phyloP scores from a whole-genome alignment of 1,139 yeast species.

The Magnusiomyces paraingens region DNA sequence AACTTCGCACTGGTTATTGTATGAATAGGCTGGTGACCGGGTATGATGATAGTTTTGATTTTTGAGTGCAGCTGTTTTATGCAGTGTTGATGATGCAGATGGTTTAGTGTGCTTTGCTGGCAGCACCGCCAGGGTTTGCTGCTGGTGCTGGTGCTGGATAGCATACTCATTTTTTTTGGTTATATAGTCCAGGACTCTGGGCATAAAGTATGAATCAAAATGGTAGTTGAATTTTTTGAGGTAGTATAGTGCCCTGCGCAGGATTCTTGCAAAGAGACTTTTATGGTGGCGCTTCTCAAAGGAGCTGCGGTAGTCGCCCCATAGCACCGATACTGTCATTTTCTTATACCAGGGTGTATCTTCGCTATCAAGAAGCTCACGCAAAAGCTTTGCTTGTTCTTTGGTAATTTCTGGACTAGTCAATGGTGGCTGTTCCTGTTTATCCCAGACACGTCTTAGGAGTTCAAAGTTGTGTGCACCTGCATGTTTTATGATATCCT shows the following conservation, averaged over 20 bases:
- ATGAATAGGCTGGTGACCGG: neutral
- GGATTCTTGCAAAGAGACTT: neutral
- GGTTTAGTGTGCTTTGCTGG: too few species aligned
- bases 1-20: slow-evolving; percentile 12
- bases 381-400: neutral
- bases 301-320: neutral
- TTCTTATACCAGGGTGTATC: neutral
- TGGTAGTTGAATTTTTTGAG: neutral
- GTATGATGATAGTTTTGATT: neutral
- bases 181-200: neutral
- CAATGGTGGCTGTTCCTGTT: neutral
- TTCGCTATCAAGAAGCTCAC: neutral
- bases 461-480: slow-evolving; percentile 1
- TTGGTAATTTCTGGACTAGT: neutral
- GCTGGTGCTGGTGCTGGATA: neutral
- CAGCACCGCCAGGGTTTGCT: too few species aligned
- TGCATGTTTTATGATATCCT: slow-evolving; percentile 24
- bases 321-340: neutral
- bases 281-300: neutral
- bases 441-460: slow-evolving; percentile 1
- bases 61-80: neutral
- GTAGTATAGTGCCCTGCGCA: neutral
- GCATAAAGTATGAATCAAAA: neutral
- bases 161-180: neutral
- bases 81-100: neutral